Percentiles rank a stretch among this genome's conserved stretches.
Evolutionary conservation across 768 basidiomycete species (phyloP).

Genomic region (Mycena pura): DNA sequence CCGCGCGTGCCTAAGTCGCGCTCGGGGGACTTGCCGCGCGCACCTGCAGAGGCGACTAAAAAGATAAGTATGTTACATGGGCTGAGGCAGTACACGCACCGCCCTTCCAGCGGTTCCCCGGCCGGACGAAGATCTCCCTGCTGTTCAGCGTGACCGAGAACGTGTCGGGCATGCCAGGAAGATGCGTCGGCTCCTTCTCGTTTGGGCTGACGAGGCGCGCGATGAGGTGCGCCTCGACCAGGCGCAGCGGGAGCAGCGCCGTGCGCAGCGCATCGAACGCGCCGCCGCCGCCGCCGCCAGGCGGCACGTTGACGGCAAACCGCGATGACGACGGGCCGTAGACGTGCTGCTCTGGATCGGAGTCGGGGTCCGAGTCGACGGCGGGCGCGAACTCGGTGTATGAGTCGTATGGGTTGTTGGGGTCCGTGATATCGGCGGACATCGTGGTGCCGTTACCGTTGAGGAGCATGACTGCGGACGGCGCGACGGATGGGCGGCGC

Average conservation of each 20-base stretch:
- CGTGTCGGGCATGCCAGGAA: conserved; percentile 19
- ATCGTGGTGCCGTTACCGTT: conserved; percentile 15
- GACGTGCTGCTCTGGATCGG: conserved; percentile 28
- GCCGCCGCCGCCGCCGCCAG: background rate
- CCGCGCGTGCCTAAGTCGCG: background rate
- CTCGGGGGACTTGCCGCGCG: background rate
- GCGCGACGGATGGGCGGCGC: conserved; percentile 36
- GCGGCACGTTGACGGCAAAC: conserved; percentile 29
- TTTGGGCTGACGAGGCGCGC: conserved; percentile 71
- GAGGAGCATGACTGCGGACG: conserved; percentile 33
- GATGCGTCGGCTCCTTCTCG: conserved; percentile 63
- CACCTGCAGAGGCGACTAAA: background rate
- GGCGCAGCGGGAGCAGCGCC: conserved; percentile 64
- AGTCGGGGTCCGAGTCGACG: conserved; percentile 34
- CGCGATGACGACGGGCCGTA: conserved; percentile 32
- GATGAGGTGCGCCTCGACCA: conserved; percentile 73
- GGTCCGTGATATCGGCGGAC: conserved; percentile 14
- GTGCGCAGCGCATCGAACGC: conserved; percentile 3
- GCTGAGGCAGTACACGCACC: conserved; percentile 38
- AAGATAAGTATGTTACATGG: background rate
- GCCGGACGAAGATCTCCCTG: conserved; percentile 66
- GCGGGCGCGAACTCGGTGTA: background rate
- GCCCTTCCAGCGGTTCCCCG: conserved; percentile 73
- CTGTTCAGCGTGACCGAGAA: background rate
- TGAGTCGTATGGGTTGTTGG: conserved; percentile 25